These are phyloP conservation scores for Pseudogymnoascus sp. DNA, from an alignment of 2,329 filamentous ascomycete species.

Conservation along the genomic window DNA sequence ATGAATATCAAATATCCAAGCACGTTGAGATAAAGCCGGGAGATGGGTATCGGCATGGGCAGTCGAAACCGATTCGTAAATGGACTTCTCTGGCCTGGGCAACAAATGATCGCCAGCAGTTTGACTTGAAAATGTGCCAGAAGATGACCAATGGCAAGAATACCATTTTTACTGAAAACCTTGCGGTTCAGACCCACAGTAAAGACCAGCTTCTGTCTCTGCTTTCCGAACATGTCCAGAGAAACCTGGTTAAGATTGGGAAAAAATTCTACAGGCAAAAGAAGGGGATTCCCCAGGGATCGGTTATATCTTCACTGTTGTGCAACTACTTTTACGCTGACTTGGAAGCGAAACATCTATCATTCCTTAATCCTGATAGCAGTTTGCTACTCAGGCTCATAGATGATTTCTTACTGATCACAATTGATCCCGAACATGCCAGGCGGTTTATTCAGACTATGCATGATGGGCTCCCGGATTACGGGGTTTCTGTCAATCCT, in stretches of 20 bases:
- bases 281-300: conserved; percentile 87
- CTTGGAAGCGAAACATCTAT: conserved; percentile 63
- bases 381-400: conserved; percentile 74
- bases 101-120: conserved; percentile 22
- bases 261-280: conserved; percentile 85
- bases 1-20: conserved; percentile 63
- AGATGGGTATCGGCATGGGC: conserved; percentile 17
- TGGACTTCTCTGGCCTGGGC: conserved; percentile 25
- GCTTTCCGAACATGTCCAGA: conserved; percentile 69
- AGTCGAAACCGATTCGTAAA: conserved; percentile 23
- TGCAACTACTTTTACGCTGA: conserved; percentile 97
- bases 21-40: conserved; percentile 63
- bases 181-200: conserved; percentile 50
- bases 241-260: conserved; percentile 81
- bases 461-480: conserved; percentile 70
- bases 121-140: conserved; percentile 24
- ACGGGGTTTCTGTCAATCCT: conserved; percentile 71
- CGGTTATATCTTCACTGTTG: conserved; percentile 74
- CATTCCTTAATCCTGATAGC: conserved; percentile 53
- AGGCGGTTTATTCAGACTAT: conserved; percentile 68
- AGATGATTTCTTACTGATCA: conserved; percentile 90
- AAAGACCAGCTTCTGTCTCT: conserved; percentile 59
- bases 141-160: conserved; percentile 37
- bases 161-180: conserved; percentile 70
- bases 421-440: conserved; percentile 59